A percentile compares a stretch with the other conserved stretches of the same genome.
phyloP scores from a whole-genome alignment of 768 basidiomycete genomes.

The Rubroboletus pulcherrimus region DNA sequence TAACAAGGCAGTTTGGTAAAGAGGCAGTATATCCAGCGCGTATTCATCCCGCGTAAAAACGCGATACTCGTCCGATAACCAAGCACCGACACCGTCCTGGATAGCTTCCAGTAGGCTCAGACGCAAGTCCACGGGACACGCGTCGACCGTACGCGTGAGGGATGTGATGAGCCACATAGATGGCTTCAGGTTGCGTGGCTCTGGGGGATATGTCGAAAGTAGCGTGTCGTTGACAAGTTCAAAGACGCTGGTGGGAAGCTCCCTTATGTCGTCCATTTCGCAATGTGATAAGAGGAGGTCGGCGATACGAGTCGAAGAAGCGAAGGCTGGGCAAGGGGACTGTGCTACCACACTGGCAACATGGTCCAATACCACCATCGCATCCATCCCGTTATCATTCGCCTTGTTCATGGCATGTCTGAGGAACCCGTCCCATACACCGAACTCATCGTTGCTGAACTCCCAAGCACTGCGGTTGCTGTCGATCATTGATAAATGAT shows the following conservation, averaged over 20 bases:
- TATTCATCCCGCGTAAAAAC: slow-evolving; percentile 54
- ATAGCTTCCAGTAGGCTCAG: slow-evolving; percentile 43
- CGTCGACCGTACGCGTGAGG: slow-evolving; percentile 50
- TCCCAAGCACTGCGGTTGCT: slow-evolving; percentile 49
- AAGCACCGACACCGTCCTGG: slow-evolving; percentile 53
- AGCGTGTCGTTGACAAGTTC: slow-evolving; percentile 61
- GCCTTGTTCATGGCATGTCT: slow-evolving; percentile 50
- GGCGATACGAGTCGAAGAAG: slow-evolving; percentile 49
- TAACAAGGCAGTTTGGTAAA: slow-evolving; percentile 60
- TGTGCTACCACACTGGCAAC: slow-evolving; percentile 47
- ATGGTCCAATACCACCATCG: slow-evolving; percentile 49
- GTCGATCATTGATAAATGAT: slow-evolving; percentile 6
- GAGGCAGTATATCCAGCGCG: slow-evolving; percentile 53
- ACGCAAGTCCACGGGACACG: slow-evolving; percentile 48
- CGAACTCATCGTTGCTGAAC: slow-evolving; percentile 49
- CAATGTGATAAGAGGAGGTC: slow-evolving; percentile 59
- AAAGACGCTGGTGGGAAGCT: slow-evolving; percentile 51
- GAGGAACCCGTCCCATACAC: slow-evolving; percentile 59
- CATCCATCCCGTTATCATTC: slow-evolving; percentile 57
- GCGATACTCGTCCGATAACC: slow-evolving; percentile 59
- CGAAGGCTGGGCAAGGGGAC: slow-evolving; percentile 37
- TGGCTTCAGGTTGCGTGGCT: slow-evolving; percentile 47
- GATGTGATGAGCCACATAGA: slow-evolving; percentile 62
- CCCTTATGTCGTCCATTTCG: slow-evolving; percentile 46
- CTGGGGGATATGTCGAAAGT: slow-evolving; percentile 62